Percentiles rank a stretch among this genome's conserved stretches.
phyloP scores from a whole-genome alignment of 2,329 filamentous ascomycete species.

The Epichloe gansuensis region DNA sequence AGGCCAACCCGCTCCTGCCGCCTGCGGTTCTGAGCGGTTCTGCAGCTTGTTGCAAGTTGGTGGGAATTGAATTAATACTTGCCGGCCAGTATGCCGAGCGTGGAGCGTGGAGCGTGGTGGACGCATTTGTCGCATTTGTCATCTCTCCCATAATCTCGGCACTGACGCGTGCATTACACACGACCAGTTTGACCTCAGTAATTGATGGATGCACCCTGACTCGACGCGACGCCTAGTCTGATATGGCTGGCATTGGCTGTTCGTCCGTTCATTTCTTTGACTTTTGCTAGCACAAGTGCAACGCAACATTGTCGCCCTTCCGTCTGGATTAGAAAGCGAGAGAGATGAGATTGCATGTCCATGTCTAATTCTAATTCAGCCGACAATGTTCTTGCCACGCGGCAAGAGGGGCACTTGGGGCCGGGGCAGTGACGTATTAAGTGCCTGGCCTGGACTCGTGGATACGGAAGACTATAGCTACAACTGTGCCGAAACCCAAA shows the following conservation, averaged over 20 bases:
- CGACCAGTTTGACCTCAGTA: no score
- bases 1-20: no score
- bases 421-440: background rate
- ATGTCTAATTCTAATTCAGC: background rate
- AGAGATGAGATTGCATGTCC: background rate
- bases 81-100: background rate
- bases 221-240: background rate
- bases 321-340: background rate
- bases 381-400: background rate
- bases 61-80: no score
- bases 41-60: no score
- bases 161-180: background rate
- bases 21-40: no score
- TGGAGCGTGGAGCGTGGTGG: background rate
- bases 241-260: background rate
- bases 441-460: background rate
- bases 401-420: background rate
- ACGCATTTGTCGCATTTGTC: no score
- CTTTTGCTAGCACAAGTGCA: background rate
- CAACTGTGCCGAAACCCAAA: no score
- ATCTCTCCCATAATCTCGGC: background rate
- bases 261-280: background rate
- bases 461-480: no score
- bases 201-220: background rate
- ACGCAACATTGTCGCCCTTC: background rate